Evolutionary conservation across 2,329 filamentous ascomycete genomes (phyloP), one percentile per base, ranked within the genome.

Genomic region (Aspergillus nomiae): DNA sequence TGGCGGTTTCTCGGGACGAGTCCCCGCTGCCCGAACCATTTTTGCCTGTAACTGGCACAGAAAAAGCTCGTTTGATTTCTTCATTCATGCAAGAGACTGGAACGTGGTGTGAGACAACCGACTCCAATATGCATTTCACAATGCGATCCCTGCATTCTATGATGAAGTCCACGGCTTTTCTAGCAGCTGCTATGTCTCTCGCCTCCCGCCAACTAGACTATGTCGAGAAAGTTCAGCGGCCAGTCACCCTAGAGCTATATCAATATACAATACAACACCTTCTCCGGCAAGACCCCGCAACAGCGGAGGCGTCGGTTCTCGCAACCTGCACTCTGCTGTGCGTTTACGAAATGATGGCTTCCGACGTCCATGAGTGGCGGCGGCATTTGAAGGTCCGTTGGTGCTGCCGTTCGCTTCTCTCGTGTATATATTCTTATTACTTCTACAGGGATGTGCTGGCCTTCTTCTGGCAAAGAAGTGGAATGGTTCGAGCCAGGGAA

Each of bases 291-390:
- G 43, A 48, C 14, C 45, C 45, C 12, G 14, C 21, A 4, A 28
- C 28, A 19, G 61, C 63, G 14, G 59, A 56, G 26, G 61, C 57
- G 3, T 48, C 63, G 1, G 45, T 63, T 10, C 45, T 67, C 41
- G 65, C 65, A 14, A 63, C 65, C 32, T 67, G 65, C 34, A 67
- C 63, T 21, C 57, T 67, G 11, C 57, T 67, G 8, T 67, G 65
- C 26, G 65, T 67, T 1, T 67, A 67, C 34, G 65, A 67, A 45
- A 67, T 67, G 65, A 67, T 67, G 65, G 65, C 65, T 26, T 65
- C 63, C 12, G 28, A 43, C 4, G 63, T 65, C 11, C 28, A 57
- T 14, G 65, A 67, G 56, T 67, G 65, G 65, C 58, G 65, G 14
- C 63, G 65, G 4, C 65, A 67, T 30, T 59, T 67, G 28, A 63